phyloP scores from a whole-genome alignment of 768 basidiomycete genomes.

The Pisolithus marmoratus region DNA sequence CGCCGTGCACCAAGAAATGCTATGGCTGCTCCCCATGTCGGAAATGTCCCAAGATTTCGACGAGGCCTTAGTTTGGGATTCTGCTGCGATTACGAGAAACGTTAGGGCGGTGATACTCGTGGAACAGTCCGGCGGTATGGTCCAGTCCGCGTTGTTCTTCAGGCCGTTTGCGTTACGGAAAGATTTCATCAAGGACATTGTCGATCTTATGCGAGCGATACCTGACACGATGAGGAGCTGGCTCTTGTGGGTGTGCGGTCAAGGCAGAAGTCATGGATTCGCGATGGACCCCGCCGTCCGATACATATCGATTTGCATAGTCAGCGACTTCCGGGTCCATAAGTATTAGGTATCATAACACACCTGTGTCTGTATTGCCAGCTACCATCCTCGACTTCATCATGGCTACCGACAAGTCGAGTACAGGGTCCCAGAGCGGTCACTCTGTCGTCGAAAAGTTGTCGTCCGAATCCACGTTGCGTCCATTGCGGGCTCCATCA shows the following conservation, averaged over 20 bases:
- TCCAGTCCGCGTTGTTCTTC: conserved; percentile 44
- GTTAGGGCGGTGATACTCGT: conserved; percentile 33
- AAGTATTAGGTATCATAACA: conserved; percentile 9
- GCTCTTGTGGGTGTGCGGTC: not conserved
- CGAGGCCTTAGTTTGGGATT: conserved; percentile 11
- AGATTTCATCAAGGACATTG: conserved; percentile 28
- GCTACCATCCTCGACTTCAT: conserved; percentile 21
- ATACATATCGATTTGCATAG: conserved; percentile 1
- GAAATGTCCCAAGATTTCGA: conserved; percentile 45
- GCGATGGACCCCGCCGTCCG: conserved; percentile 2
- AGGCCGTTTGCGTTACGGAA: conserved; percentile 47
- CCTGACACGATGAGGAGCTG: conserved; percentile 3
- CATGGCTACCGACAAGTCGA: conserved; percentile 3
- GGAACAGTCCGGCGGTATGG: conserved; percentile 20
- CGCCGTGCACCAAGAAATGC: too few relatives aligned
- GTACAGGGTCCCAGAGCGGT: conserved; percentile 7
- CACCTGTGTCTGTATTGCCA: conserved; percentile 9
- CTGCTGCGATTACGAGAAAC: conserved; percentile 13
- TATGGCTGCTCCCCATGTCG: conserved; percentile 39
- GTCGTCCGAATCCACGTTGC: not conserved
- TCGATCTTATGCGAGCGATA: conserved; percentile 5
- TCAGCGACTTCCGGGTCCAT: conserved; percentile 3
- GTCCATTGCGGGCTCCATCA: conserved; percentile 2
- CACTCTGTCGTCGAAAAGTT: conserved; percentile 3
- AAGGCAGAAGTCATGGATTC: not conserved